These are phyloP conservation scores for Ephemerocybe angulata DNA, from an alignment of 768 basidiomycete species.

Conservation along the genomic window DNA sequence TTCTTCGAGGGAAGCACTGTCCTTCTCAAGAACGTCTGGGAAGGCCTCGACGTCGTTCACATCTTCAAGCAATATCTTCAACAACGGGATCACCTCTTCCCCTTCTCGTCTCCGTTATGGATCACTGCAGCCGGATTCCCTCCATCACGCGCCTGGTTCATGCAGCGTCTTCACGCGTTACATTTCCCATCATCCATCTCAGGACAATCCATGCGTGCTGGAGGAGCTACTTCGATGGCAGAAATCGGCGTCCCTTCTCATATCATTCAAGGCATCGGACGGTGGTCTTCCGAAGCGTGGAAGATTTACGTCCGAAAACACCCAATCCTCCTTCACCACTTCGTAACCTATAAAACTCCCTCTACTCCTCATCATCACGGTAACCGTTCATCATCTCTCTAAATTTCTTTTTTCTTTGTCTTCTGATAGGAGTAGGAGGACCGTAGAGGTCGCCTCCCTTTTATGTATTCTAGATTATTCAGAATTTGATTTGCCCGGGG, in stretches of 20 bases:
- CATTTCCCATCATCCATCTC: slow-evolving; percentile 22
- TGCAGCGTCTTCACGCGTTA: slow-evolving; percentile 16
- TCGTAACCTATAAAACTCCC: no score
- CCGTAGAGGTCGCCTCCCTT: no score
- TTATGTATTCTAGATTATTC: no score
- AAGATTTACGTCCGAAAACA: slow-evolving; percentile 37
- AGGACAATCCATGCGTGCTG: slow-evolving; percentile 37
- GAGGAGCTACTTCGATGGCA: slow-evolving; percentile 39
- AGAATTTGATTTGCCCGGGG: no score
- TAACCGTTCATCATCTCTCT: no score
- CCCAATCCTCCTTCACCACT: slow-evolving; percentile 25
- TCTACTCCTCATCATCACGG: no score
- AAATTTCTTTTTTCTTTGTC: no score
- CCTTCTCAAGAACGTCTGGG: background rate
- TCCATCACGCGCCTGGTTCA: slow-evolving; percentile 36
- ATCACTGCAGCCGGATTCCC: slow-evolving; percentile 24
- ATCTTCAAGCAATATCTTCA: slow-evolving; percentile 21
- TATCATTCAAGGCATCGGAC: slow-evolving; percentile 33
- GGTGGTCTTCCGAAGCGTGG: slow-evolving; percentile 37
- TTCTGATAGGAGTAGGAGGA: no score
- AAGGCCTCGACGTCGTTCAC: slow-evolving; percentile 2
- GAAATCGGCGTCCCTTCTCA: slow-evolving; percentile 23
- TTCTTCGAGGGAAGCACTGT: slow-evolving; percentile 23
- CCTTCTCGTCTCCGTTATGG: slow-evolving; percentile 29
- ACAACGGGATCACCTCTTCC: slow-evolving; percentile 21